Percentiles rank a stretch among this genome's conserved stretches.
phyloP scores from a whole-genome alignment of 2,329 filamentous ascomycete genomes.

The Leptoxyphium fumago region DNA sequence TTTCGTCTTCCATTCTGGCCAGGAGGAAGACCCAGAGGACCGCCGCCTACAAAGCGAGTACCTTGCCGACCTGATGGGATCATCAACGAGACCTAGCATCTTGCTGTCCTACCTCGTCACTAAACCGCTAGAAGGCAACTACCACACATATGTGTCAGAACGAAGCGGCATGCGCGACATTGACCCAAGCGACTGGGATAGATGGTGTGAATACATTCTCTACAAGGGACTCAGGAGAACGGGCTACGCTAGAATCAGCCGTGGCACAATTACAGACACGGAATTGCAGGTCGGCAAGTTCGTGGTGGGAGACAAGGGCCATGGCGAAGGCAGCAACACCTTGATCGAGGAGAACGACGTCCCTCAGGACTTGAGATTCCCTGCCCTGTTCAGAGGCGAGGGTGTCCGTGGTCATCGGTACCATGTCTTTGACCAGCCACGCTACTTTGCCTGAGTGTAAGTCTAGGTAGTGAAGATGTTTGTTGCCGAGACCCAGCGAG shows the following conservation, averaged over 20 bases:
- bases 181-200: constrained; percentile 81
- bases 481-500: too few relatives aligned
- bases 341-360: constrained; percentile 60
- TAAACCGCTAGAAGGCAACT: constrained; percentile 80
- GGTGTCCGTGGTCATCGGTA: constrained; percentile 83
- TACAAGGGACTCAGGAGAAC: constrained; percentile 78
- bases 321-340: constrained; percentile 48
- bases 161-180: constrained; percentile 89
- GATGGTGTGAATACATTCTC: constrained; percentile 98
- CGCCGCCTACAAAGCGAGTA: constrained; percentile 76
- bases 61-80: constrained; percentile 75
- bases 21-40: constrained; percentile 92
- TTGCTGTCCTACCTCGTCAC: constrained; percentile 87
- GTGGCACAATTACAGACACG: constrained; percentile 89
- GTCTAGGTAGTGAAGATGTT: too few relatives aligned
- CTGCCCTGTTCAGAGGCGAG: constrained; percentile 64
- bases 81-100: constrained; percentile 63
- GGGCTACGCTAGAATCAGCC: constrained; percentile 78
- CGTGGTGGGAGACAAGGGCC: constrained; percentile 46
- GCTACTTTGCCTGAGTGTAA: constrained; percentile 37
- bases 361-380: constrained; percentile 67
- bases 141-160: constrained; percentile 85
- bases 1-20: constrained; percentile 96
- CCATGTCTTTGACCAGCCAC: constrained; percentile 87
- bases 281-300: constrained; percentile 95